These are phyloP conservation scores for Dryadomyces quercus-mongolicae DNA, from an alignment of 2,329 filamentous ascomycete genomes.

Conservation along the genomic window DNA sequence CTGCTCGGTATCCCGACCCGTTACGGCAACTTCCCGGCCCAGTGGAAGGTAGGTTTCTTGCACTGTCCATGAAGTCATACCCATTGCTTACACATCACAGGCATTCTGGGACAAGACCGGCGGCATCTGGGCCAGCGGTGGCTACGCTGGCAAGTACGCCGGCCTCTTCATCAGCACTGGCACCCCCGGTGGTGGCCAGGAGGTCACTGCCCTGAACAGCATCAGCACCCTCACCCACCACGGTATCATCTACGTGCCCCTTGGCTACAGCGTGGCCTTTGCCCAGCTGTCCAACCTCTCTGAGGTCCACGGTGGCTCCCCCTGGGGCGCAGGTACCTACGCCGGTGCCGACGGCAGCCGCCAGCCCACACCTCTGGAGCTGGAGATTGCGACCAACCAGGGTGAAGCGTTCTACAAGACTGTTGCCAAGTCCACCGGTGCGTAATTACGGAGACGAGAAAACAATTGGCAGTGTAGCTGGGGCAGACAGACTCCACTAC, in stretches of 20 bases:
- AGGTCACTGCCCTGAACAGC: constrained; percentile 67
- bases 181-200: constrained; percentile 79
- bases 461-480: not conserved
- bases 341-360: constrained; percentile 68
- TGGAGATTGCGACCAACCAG: constrained; percentile 69
- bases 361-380: constrained; percentile 63
- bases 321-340: constrained; percentile 94
- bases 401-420: constrained; percentile 74
- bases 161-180: constrained; percentile 87
- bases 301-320: constrained; percentile 74
- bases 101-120: constrained; percentile 85
- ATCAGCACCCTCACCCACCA: constrained; percentile 87
- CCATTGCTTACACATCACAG: constrained; percentile 12
- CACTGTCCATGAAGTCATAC: not conserved
- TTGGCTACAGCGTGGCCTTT: constrained; percentile 81
- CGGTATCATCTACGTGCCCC: constrained; percentile 90
- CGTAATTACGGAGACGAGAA: constrained; percentile 48
- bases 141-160: constrained; percentile 76
- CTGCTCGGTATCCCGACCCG: constrained; percentile 91
- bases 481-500: not conserved
- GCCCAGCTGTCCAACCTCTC: constrained; percentile 52
- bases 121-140: constrained; percentile 67
- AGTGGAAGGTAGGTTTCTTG: constrained; percentile 57
- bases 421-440: constrained; percentile 54
- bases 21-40: constrained; percentile 92